Base-by-base conservation (phyloP, 805 yeast genomes). In the Candida anglica region DNA sequence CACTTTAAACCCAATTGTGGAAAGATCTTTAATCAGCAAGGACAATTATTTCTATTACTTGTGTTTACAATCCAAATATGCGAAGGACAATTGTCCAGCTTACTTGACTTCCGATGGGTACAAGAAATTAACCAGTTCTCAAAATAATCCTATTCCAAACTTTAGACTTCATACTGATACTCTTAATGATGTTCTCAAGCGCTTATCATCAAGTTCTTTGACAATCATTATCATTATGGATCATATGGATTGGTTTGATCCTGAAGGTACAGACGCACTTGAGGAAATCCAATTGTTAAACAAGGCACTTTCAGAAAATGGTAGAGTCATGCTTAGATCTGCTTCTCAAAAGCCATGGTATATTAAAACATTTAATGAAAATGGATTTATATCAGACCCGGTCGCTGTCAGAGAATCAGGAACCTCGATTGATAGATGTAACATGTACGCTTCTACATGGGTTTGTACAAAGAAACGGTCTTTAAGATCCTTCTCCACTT, bases 401-500 rank as follows among this genome's bases (percentile, higher is more conserved):
- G 91, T 81, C 14, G 89, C 80, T 11, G 68, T 79, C 15, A 73
- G 95, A 58, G 55, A 61, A 34, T 57, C 79, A 15, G 86, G 86
- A 6, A 60, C 66, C 35, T 67, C 83, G 38, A 85, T 85, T 53
- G 94, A 85, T 55, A 70, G 94, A 43, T 82, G 79, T 43, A 85
- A 86, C 58, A 85, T 85, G 94, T 85, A 85, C 53, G 93, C 94
- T 3, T 81, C 91, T 2, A 84, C 94, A 2, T 85, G 94, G 94
- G 76, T 86, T 14, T 81, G 89, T 55, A 78, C 81, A 19, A 83
- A 83, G 52, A 19, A 22, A 9, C 15, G 16, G 5, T 19, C 19
- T 15, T 18, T 40, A 10, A 19, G 30, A 17, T 27, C 25, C 8
- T 32, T 27, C 15, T 27, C 30, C 18, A 32, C 36, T 4, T 20